Conservation (phyloP, 2,329 filamentous ascomycete genomes). For the Cadophora malorum region DNA sequence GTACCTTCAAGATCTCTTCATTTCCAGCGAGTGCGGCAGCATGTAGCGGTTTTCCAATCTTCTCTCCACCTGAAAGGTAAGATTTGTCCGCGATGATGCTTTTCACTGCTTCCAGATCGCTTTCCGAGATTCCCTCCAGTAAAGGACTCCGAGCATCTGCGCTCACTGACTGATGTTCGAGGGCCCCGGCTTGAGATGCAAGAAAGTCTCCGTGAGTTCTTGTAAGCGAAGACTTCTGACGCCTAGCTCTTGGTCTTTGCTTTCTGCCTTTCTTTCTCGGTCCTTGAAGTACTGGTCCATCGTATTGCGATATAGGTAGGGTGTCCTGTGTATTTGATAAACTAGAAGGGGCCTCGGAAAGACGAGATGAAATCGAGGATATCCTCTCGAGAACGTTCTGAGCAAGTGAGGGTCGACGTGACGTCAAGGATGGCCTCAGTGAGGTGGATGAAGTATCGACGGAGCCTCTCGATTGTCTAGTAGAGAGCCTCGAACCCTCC, state of each 20-base stretch:
- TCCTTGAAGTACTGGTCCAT: constrained; percentile 3
- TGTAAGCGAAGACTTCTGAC: constrained; percentile 14
- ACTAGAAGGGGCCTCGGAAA: constrained; percentile 9
- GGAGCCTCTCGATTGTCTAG: neutral
- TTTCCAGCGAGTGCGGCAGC: constrained; percentile 13
- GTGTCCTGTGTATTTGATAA: neutral
- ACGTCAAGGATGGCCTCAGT: neutral
- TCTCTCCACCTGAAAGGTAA: neutral
- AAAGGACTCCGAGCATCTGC: neutral
- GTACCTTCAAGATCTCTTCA: constrained; percentile 14
- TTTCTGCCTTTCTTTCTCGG: neutral
- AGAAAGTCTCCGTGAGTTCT: constrained; percentile 21
- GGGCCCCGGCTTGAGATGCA: constrained; percentile 15
- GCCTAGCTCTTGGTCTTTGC: constrained; percentile 19
- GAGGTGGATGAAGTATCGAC: neutral
- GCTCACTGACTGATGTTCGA: neutral
- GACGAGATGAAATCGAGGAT: constrained; percentile 6
- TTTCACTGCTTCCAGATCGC: neutral
- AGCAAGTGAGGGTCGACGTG: constrained; percentile 16
- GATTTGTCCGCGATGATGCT: neutral
- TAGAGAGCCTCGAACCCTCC: neutral
- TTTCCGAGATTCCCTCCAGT: neutral
- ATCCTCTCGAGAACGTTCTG: constrained; percentile 2
- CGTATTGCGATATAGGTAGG: neutral
- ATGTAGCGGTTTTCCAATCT: neutral